Conservation (phyloP, 2,329 filamentous ascomycete genomes). For the Alternaria sp. region DNA sequence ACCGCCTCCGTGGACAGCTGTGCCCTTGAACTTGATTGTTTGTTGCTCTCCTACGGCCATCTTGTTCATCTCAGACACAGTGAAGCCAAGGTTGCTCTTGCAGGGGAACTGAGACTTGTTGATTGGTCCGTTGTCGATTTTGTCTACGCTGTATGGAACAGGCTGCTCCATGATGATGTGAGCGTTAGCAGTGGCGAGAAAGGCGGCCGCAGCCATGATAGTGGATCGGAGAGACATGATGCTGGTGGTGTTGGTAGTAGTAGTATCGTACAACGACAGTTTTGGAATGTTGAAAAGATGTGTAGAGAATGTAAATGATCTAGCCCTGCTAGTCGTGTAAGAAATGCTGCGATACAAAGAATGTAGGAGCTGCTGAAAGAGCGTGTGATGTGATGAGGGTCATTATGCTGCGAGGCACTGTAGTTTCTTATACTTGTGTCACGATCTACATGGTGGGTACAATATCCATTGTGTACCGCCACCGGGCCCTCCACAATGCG, state of each 20-base stretch:
- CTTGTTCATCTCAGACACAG: too few relatives aligned
- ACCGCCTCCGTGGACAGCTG: too few relatives aligned
- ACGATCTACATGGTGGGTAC: constrained; percentile 7
- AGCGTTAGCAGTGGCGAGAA: constrained; percentile 59
- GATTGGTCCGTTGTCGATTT: constrained; percentile 72
- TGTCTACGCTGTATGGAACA: constrained; percentile 64
- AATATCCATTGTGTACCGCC: constrained; percentile 15
- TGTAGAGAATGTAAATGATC: constrained; percentile 28
- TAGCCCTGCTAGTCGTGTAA: constrained; percentile 42
- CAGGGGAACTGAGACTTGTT: constrained; percentile 75
- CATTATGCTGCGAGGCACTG: constrained; percentile 14
- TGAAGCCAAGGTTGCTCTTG: too few relatives aligned
- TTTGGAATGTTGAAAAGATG: constrained; percentile 6
- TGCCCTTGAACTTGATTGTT: too few relatives aligned
- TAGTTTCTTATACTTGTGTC: constrained; percentile 38
- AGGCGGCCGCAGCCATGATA: accelerated
- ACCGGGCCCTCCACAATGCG: constrained; percentile 15
- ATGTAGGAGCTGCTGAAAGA: constrained; percentile 27
- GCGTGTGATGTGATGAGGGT: constrained; percentile 27
- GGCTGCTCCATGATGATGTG: constrained; percentile 80
- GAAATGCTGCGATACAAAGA: constrained; percentile 29
- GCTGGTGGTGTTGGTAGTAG: constrained; percentile 13
- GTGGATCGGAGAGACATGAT: constrained; percentile 59
- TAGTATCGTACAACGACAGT: constrained; percentile 25
- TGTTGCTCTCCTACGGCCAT: too few relatives aligned